A percentile compares a stretch with the other conserved stretches of the same genome.
These are phyloP conservation scores for Sarocladium strictum DNA, from an alignment of 2,329 filamentous ascomycete genomes.

Conservation along the genomic window DNA sequence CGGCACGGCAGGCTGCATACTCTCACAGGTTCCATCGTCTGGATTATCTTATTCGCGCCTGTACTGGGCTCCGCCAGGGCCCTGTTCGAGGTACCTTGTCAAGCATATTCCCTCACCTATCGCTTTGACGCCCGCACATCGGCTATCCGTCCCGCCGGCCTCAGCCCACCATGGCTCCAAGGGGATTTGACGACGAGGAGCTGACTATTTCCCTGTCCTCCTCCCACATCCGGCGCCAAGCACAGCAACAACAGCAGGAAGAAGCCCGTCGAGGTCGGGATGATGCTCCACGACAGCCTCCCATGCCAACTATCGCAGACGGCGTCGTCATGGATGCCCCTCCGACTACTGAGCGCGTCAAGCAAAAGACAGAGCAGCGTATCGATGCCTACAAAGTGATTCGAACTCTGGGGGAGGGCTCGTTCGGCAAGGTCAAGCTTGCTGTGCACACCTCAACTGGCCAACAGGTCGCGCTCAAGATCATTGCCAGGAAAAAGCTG, in stretches of 20 bases:
- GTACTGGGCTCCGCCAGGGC: not conserved
- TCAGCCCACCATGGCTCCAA: conserved; percentile 38
- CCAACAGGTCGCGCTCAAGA: conserved; percentile 95
- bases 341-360: conserved; percentile 27
- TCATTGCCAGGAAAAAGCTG: conserved; percentile 92
- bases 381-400: conserved; percentile 89
- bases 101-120: conserved; percentile 8
- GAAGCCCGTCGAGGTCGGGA: conserved; percentile 13
- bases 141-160: not conserved
- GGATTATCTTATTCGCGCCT: not conserved
- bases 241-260: conserved; percentile 17
- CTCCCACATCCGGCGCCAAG: conserved; percentile 52
- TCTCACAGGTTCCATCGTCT: not conserved
- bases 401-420: conserved; percentile 88
- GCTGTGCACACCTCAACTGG: conserved; percentile 87
- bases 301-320: conserved; percentile 20
- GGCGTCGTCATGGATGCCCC: conserved; percentile 29
- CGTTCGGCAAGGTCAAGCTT: conserved; percentile 97
- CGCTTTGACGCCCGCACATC: conserved; percentile 1
- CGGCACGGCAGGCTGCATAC: not conserved
- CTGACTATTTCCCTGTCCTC: conserved; percentile 70
- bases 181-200: conserved; percentile 72
- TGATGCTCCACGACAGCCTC: conserved; percentile 16
- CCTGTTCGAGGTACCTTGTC: not conserved
- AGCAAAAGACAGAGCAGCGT: conserved; percentile 67